A percentile compares a stretch with the other conserved stretches of the same genome.
Conservation (phyloP, 2,329 filamentous ascomycete genomes). For the Cytospora leucostoma region DNA sequence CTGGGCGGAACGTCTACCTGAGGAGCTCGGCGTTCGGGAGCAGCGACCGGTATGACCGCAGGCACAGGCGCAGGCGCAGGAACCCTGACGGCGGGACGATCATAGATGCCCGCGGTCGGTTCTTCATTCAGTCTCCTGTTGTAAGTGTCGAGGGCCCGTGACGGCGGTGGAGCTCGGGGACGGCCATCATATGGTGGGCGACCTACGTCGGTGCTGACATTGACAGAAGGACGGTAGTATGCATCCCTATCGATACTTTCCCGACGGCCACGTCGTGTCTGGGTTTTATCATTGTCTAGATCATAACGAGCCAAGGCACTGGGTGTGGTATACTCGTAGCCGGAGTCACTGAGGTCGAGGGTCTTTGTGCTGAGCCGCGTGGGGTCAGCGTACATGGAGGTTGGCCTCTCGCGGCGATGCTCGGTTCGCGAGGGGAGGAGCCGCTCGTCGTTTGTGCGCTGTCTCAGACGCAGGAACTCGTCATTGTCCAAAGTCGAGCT, state of each 20-base stretch:
- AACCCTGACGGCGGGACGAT: slow-evolving; percentile 48
- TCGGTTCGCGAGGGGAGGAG: slow-evolving; percentile 45
- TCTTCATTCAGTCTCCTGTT: slow-evolving; percentile 44
- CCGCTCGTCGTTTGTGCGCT: slow-evolving; percentile 48
- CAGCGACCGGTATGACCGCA: slow-evolving; percentile 42
- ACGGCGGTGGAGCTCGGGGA: slow-evolving; percentile 61
- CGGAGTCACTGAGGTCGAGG: slow-evolving; percentile 59
- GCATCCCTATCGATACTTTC: slow-evolving; percentile 56
- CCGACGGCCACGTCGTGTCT: slow-evolving; percentile 45
- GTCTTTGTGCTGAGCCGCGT: slow-evolving; percentile 46
- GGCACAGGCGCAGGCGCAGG: slow-evolving; percentile 49
- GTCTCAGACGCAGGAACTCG: slow-evolving; percentile 52
- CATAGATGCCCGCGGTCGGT: slow-evolving; percentile 45
- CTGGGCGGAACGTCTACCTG: slow-evolving; percentile 40
- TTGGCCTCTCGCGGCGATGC: slow-evolving; percentile 48
- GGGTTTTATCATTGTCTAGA: slow-evolving; percentile 52
- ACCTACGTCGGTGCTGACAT: slow-evolving; percentile 49
- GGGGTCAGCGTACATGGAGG: slow-evolving; percentile 47
- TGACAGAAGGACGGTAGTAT: slow-evolving; percentile 58
- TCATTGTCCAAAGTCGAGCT: slow-evolving; percentile 54
- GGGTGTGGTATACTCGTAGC: slow-evolving; percentile 65
- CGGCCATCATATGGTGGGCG: slow-evolving; percentile 44
- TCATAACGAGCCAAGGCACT: slow-evolving; percentile 64
- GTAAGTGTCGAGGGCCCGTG: slow-evolving; percentile 70
- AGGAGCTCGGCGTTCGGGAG: slow-evolving; percentile 37